Conservation (phyloP, 371 early-diverging fungal species). For the Basidiobolus heterosporus region DNA sequence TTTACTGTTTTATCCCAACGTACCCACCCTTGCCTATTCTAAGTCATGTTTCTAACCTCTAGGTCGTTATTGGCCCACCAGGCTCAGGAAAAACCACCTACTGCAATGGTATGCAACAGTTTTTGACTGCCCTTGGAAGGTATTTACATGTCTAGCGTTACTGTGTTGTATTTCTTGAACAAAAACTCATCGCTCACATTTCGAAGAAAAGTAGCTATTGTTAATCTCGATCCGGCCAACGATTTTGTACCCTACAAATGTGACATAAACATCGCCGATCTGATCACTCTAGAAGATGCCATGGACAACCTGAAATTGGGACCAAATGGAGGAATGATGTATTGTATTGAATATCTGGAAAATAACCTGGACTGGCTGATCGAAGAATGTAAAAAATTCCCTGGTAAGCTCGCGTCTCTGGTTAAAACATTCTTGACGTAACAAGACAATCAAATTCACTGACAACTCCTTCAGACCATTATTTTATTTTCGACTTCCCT, state of each 20-base stretch:
- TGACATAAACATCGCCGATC: conserved; percentile 76
- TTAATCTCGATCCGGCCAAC: conserved; percentile 98
- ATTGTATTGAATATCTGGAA: conserved; percentile 84
- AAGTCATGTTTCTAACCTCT: conserved; percentile 5
- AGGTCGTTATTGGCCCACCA: conserved; percentile 92
- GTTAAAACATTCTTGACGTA: neutral
- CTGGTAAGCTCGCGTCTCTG: conserved; percentile 34
- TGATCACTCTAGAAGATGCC: conserved; percentile 88
- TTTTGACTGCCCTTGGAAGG: conserved; percentile 63
- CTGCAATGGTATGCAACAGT: conserved; percentile 84
- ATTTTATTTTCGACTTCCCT: conserved; percentile 94
- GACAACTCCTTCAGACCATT: conserved; percentile 48
- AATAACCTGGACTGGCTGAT: conserved; percentile 90
- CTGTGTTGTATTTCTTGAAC: neutral
- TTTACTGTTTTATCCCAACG: neutral
- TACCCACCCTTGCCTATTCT: too few species aligned
- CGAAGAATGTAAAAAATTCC: conserved; percentile 54
- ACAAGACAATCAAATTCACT: neutral
- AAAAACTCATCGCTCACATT: neutral
- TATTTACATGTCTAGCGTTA: conserved; percentile 7
- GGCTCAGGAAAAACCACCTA: conserved; percentile 97
- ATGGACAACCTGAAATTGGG: conserved; percentile 90
- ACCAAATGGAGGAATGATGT: conserved; percentile 97
- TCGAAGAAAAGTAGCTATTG: conserved; percentile 66
- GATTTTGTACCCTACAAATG: conserved; percentile 76